Evolutionary conservation across 148 eudicot species (phyloP), one percentile per base, ranked within the genome.

Genomic region (Nyssa sinensis): DNA sequence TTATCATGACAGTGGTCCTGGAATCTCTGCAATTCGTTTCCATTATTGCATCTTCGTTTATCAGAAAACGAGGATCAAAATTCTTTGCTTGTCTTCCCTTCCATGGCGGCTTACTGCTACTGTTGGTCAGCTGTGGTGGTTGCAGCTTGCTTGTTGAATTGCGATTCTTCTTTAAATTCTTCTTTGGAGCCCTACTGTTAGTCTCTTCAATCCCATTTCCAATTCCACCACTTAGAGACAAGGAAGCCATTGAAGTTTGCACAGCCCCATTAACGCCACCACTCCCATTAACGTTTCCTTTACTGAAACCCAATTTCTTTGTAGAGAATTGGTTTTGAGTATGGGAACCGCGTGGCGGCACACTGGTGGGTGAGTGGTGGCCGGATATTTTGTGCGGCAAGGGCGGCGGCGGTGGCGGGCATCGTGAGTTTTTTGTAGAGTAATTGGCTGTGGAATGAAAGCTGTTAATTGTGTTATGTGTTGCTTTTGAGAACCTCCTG

Each of bases 1-100:
- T 94, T 75, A 94, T 92, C 98, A 94, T 94, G 62, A 94, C 88
- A 60, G 98, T 94, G 51, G 98, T 92, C 78, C 98, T 86, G 1
- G 74, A 74, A 87, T 94, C 98, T 57, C 79, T 78, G 60, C 78
- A 76, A 74, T 73, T 74, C 23, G 79, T 73, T 24, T 80, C 90
- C 35, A 86, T 51, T 23, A 83, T 79, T 2, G 83, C 86, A 41
- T 87, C 97, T 66, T 87, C 97, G 6, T 87, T 90, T 27, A 94
- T 94, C 84, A 90, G 53, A 73, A 90, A 94, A 33, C 91, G 82
- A 1, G 95, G 84, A 69, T 94, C 97, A 33, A 77, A 85, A 27
- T 86, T 82, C 80, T 73, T 89, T 2, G 72, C 67, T 16, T 72
- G 55, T 49, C 78, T 79, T 31, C 88, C 87, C 62, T 86, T 88